Evolutionary conservation across 768 basidiomycete genomes (phyloP).

Genomic region (Pleurotus sapidus): DNA sequence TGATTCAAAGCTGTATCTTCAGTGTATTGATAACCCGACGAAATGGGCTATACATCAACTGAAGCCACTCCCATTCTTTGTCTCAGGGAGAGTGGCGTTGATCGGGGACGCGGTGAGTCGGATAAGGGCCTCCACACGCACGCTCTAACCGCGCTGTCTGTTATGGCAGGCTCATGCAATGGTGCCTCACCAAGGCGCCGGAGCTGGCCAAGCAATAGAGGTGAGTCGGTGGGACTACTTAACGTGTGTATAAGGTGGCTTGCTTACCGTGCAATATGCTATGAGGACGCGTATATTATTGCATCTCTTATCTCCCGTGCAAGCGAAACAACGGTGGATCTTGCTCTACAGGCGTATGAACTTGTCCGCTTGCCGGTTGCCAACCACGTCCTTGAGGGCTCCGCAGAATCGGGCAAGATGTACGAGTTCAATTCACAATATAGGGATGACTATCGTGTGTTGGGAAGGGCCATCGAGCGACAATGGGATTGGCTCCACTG

Average conservation of each 20-base stretch:
- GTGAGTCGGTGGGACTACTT: conserved; percentile 8
- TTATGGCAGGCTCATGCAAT: conserved; percentile 22
- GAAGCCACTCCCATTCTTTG: conserved; percentile 31
- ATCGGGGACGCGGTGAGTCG: conserved; percentile 39
- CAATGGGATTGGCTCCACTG: conserved; percentile 42
- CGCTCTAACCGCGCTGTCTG: too few species aligned
- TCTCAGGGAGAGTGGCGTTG: conserved; percentile 33
- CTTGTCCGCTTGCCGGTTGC: conserved; percentile 29
- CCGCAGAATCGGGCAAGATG: conserved; percentile 32
- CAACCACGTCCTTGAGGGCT: conserved; percentile 28
- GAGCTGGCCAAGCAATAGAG: conserved; percentile 28
- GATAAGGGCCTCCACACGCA: too few species aligned
- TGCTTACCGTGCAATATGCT: neutral
- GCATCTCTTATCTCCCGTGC: conserved; percentile 11
- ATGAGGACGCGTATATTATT: conserved; percentile 25
- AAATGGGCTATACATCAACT: conserved; percentile 38
- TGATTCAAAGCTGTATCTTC: neutral
- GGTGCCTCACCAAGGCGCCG: conserved; percentile 24
- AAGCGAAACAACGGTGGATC: conserved; percentile 12
- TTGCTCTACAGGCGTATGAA: conserved; percentile 29
- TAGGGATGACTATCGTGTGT: conserved; percentile 29
- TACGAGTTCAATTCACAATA: conserved; percentile 34
- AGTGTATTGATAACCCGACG: conserved; percentile 29
- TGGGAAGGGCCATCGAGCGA: conserved; percentile 36
- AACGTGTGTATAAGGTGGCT: neutral